These are phyloP conservation scores for Colletotrichum caudatum DNA, from an alignment of 2,329 filamentous ascomycete species.

Conservation along the genomic window DNA sequence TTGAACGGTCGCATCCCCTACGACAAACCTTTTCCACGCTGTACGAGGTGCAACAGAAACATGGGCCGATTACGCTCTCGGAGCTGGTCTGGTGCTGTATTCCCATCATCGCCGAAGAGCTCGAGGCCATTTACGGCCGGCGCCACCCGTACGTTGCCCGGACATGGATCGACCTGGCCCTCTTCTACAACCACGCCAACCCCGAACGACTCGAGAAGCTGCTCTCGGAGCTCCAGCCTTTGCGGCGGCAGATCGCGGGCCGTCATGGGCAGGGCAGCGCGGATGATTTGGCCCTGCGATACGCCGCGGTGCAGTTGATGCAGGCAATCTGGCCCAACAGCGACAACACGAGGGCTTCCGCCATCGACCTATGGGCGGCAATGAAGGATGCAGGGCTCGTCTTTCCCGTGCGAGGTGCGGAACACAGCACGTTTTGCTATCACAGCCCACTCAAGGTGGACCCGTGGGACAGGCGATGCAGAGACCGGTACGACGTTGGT, in stretches of 20 bases:
- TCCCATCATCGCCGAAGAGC: conserved; percentile 57
- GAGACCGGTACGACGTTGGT: conserved; percentile 55
- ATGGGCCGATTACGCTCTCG: conserved; percentile 57
- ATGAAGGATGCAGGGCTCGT: conserved; percentile 52
- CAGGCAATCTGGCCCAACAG: conserved; percentile 51
- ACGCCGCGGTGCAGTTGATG: conserved; percentile 56
- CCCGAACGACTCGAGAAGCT: conserved; percentile 54
- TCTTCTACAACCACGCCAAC: conserved; percentile 55
- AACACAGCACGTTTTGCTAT: conserved; percentile 56
- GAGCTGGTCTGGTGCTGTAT: conserved; percentile 57
- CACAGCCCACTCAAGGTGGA: conserved; percentile 59
- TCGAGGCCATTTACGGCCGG: conserved; percentile 58
- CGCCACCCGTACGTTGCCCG: conserved; percentile 58
- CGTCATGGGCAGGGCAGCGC: conserved; percentile 49
- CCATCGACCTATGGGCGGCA: conserved; percentile 54
- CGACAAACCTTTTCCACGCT: conserved; percentile 57
- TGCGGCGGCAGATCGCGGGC: conserved; percentile 53
- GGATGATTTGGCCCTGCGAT: conserved; percentile 56
- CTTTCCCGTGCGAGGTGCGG: conserved; percentile 52
- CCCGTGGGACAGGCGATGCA: conserved; percentile 59
- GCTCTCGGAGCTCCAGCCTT: conserved; percentile 52
- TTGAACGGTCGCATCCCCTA: conserved; percentile 57
- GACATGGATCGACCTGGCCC: conserved; percentile 57
- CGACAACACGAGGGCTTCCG: conserved; percentile 52
- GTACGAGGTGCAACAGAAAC: conserved; percentile 60